Base-by-base conservation (phyloP, 305 asterid species). In the Lippia alba region DNA sequence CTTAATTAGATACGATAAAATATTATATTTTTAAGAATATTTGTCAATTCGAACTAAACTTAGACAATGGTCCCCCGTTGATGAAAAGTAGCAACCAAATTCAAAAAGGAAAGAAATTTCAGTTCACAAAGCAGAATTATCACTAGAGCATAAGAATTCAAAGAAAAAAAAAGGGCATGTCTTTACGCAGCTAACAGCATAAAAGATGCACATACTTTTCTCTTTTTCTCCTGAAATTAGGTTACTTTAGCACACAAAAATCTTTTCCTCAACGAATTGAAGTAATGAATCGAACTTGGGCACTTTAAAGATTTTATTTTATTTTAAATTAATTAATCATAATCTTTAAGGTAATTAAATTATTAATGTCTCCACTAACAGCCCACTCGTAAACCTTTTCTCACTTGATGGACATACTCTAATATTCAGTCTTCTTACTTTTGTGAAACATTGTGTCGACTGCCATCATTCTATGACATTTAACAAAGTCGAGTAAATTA, bases 401-500 rank as follows among this genome's bases (percentile, higher is more conserved):
- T 67, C 34, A 49, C 72, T 66, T 76, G 61, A 67, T 72, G 75
- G 49, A 56, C 69, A 59, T 48, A 45, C 7, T 74, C 49, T 55
- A 51, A 72, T 79, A 76, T 73, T 53, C 51, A 64, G 55, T 65
- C 57, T 12, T 51, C 59, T 19, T 62, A 45, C 91, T 84, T 72
- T 83, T 82, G 71, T 44, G 71, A 70, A 64, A 85, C 90, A 88
- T 72, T 33, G n/a, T 86, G 91, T 78, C 84, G 81, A 81, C 86
- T 75, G 41, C 41, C 41, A 69, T 67, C 65, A 80, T 62, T 82
- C 41, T 5, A 36, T 64, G 74, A 84, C 80, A 82, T 64, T 62
- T 77, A 69, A 17, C 56, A 70, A 56, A 40, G 55, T 16, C 5
- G 49, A 40, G 18, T 1, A 1, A 24, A 24, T 24, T 14, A n/a